Base-by-base conservation (phyloP, 345 rosid species). In the Excoecaria agallocha region DNA sequence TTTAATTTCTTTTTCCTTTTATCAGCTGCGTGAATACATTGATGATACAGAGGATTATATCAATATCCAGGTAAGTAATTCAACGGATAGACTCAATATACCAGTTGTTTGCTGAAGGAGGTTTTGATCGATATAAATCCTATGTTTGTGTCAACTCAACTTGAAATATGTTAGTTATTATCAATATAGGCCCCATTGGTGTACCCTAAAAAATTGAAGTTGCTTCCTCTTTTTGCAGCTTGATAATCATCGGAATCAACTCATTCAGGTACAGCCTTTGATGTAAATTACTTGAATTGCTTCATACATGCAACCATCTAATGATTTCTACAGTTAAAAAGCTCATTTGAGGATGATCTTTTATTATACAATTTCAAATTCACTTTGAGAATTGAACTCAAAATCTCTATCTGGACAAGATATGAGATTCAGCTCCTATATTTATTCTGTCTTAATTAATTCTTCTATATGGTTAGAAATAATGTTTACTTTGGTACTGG, bases 11-110 rank as follows among this genome's bases (percentile, higher is more conserved):
- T 50, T 61, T 11, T 25, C 37, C 30, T 30, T 30, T 6, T 3
- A 30, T 69, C 90, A 93, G 98, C 85, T 93, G 66, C 97, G 99
- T 39, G 98, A 93, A 77, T 95, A 95, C 72, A 96, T 96, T 15
- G 98, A 96, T 74, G 97, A 93, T 78, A 96, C 99, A 43, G 98
- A 96, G 89, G 97, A 93, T 80, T 93, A 93, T 81, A 95, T 95
- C 72, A 95, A 95, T 83, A 93, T 95, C 77, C 98, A 94, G 93
- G 98, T 88, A 80, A 25, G 98, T 88, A 80, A 25, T 4, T 68
- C 43, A 8, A 57, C 46, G 30, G 38, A 12, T 7, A n/a, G 22
- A 24, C 15, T 59, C 6, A 0, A 61, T 61, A 12, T 46, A 2
- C 41, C 12, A 12, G n/a, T 25, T 41, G 46, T 51, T n/a, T 52